These are phyloP conservation scores for Oemleria cerasiformis DNA, from an alignment of 306 rosid species.

Conservation along the genomic window DNA sequence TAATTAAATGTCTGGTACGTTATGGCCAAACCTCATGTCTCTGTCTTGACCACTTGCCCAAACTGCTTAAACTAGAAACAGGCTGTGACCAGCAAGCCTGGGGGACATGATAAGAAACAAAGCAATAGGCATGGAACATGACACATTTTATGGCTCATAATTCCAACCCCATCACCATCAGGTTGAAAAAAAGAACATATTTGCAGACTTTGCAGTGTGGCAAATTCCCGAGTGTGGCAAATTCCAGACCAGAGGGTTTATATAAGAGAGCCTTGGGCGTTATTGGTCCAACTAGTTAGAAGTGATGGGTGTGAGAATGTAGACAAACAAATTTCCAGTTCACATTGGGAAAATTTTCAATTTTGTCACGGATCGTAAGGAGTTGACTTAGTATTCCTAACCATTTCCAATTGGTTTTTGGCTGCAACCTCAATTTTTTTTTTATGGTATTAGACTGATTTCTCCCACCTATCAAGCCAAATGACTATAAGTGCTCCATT, in stretches of 20 bases:
- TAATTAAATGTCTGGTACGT: slow-evolving; percentile 6
- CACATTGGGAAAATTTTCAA: no score
- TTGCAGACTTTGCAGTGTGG: slow-evolving; percentile 6
- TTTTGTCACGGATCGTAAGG: no score
- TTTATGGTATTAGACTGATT: no score
- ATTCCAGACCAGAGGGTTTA: slow-evolving; percentile 1
- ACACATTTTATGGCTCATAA: not conserved
- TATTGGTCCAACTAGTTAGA: no score
- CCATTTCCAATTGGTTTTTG: no score
- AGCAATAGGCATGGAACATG: not conserved
- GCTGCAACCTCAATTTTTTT: no score
- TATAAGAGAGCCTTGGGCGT: no score
- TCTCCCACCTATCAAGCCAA: no score
- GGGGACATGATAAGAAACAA: slow-evolving; percentile 4
- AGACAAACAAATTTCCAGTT: no score
- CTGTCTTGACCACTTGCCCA: slow-evolving; percentile 10
- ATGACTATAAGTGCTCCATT: no score
- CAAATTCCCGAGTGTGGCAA: slow-evolving; percentile 16
- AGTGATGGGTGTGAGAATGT: no score
- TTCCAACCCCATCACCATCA: slow-evolving; percentile 8
- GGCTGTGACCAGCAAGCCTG: slow-evolving; percentile 18
- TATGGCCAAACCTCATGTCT: slow-evolving; percentile 26
- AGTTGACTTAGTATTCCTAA: no score
- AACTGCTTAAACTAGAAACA: slow-evolving; percentile 12
- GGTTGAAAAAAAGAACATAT: not conserved